Evolutionary conservation across 352 stramenopile species (phyloP).

Genomic region (Phytophthora citricola): DNA sequence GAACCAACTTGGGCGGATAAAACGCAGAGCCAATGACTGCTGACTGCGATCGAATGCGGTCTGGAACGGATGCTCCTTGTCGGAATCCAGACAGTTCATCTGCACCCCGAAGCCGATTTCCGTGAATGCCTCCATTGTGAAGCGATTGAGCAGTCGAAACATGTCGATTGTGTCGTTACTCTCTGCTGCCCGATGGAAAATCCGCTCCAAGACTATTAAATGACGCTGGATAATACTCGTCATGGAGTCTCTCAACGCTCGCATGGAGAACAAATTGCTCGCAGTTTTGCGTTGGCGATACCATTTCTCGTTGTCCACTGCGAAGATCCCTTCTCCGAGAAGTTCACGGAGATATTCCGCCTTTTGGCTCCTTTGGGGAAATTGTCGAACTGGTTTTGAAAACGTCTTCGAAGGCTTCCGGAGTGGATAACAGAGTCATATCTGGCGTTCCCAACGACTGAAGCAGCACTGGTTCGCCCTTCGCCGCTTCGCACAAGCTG

Average conservation of each 20-base stretch:
- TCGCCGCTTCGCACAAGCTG: conserved; percentile 34
- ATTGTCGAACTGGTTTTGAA: conserved; percentile 73
- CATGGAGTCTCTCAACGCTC: conserved; percentile 53
- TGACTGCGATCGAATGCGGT: conserved; percentile 53
- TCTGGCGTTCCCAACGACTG: conserved; percentile 39
- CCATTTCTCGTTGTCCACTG: conserved; percentile 55
- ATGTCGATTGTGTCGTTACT: conserved; percentile 42
- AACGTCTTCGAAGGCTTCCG: conserved; percentile 55
- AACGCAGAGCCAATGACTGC: conserved; percentile 34
- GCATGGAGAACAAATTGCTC: conserved; percentile 59
- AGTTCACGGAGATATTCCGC: conserved; percentile 44
- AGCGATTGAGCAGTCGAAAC: conserved; percentile 47
- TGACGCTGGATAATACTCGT: conserved; percentile 47
- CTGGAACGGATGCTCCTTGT: conserved; percentile 60
- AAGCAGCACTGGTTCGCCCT: conserved; percentile 45
- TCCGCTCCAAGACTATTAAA: conserved; percentile 34
- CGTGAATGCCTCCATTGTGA: conserved; percentile 60
- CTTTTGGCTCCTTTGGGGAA: conserved; percentile 67
- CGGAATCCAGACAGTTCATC: conserved; percentile 45
- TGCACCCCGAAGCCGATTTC: conserved; percentile 66
- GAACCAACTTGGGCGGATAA: conserved; percentile 47
- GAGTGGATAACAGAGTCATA: conserved; percentile 47
- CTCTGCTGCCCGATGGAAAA: conserved; percentile 26
- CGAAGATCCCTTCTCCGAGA: conserved; percentile 64
- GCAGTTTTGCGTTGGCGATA: conserved; percentile 60